phyloP scores from a whole-genome alignment of 2,329 filamentous ascomycete genomes.

The Emergomyces africanus region DNA sequence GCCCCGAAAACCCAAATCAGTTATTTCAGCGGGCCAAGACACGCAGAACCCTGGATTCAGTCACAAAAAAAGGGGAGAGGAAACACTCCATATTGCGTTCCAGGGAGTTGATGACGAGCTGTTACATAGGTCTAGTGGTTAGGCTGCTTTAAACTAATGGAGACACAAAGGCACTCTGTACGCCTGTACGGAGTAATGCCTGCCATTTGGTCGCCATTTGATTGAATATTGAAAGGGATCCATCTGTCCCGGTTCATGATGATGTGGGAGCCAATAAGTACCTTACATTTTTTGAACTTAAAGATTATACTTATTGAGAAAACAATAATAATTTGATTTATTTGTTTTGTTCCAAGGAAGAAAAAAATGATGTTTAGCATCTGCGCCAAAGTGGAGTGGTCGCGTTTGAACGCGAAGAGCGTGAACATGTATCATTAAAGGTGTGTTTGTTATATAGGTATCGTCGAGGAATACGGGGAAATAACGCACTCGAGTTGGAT shows the following conservation, averaged over 20 bases:
- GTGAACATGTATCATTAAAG: background rate
- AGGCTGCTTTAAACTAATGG: no score
- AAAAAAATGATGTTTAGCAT: background rate
- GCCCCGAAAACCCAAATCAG: background rate
- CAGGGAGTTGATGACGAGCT: no score
- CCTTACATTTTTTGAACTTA: background rate
- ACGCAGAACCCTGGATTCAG: background rate
- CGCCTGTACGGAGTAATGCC: no score
- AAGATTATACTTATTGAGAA: background rate
- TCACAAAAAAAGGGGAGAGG: no score
- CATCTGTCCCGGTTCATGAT: background rate
- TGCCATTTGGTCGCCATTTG: background rate
- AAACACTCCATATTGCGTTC: background rate
- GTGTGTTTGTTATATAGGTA: background rate
- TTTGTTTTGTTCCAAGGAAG: background rate
- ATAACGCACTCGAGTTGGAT: background rate
- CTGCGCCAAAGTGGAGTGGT: background rate
- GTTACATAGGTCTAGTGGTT: no score
- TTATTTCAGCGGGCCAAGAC: background rate
- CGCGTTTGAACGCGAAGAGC: background rate
- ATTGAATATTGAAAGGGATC: no score
- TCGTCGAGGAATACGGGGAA: background rate
- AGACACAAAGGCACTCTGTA: no score
- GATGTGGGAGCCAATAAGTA: background rate
- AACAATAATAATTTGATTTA: background rate